Percentiles rank a stretch among this genome's conserved stretches.
These are phyloP conservation scores for Pseudocercospora musae DNA, from an alignment of 2,329 filamentous ascomycete genomes.

Conservation along the genomic window DNA sequence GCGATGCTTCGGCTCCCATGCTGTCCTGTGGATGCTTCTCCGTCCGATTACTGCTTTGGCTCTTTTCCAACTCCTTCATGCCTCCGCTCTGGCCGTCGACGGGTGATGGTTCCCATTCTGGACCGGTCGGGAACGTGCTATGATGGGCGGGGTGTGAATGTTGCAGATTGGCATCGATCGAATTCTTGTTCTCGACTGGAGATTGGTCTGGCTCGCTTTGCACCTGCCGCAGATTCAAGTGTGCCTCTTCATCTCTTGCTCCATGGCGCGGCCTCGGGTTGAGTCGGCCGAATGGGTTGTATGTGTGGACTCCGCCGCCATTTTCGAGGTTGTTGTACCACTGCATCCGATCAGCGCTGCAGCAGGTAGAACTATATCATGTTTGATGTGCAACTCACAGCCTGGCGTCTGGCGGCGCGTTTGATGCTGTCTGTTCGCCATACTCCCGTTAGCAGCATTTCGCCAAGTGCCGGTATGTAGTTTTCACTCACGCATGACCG, in stretches of 20 bases:
- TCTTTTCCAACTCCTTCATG: constrained; percentile 8
- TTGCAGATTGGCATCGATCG: constrained; percentile 10
- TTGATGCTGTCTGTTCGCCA: constrained; percentile 4
- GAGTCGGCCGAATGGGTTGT: constrained; percentile 30
- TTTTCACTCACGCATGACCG: neutral
- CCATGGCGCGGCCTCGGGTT: constrained; percentile 13
- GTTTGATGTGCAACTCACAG: neutral
- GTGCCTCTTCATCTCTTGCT: constrained; percentile 15
- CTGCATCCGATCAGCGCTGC: neutral
- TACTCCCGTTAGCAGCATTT: neutral
- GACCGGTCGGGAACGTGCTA: constrained; percentile 9
- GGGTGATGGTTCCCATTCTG: constrained; percentile 6
- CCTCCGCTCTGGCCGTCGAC: constrained; percentile 6
- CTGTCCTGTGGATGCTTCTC: constrained; percentile 2
- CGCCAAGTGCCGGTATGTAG: neutral
- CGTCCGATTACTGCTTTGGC: constrained; percentile 1
- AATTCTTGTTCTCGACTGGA: constrained; percentile 9
- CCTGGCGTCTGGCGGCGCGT: constrained; percentile 3
- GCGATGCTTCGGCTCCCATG: constrained; percentile 6
- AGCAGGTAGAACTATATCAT: neutral
- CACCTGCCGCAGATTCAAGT: constrained; percentile 21
- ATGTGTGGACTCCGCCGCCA: constrained; percentile 19
- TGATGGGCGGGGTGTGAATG: constrained; percentile 4
- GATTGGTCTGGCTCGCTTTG: constrained; percentile 12
- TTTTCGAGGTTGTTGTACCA: constrained; percentile 29